Percentiles rank a stretch among this genome's conserved stretches.
Evolutionary conservation across 2,329 filamentous ascomycete genomes (phyloP).

Genomic region (Epichloe uncinata): DNA sequence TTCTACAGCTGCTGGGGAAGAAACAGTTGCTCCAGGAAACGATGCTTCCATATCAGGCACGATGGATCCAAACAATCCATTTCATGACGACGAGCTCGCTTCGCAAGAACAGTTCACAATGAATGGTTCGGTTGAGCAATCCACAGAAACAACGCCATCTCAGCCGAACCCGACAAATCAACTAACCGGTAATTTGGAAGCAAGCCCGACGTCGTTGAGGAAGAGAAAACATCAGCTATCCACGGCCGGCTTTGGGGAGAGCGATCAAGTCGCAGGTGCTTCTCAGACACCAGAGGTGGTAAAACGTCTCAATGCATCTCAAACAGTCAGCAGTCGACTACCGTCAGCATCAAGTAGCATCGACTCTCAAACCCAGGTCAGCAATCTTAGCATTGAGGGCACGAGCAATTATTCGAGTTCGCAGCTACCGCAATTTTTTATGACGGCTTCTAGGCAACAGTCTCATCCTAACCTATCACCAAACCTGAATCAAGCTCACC

Average conservation of each 20-base stretch:
- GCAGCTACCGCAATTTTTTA: slow-evolving; percentile 2
- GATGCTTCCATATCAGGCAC: background rate
- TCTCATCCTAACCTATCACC: background rate
- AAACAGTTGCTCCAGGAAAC: background rate
- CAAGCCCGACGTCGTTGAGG: background rate
- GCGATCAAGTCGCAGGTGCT: background rate
- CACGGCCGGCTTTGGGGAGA: background rate
- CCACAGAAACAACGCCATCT: background rate
- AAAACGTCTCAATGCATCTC: background rate
- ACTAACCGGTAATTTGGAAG: background rate
- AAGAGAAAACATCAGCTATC: slow-evolving; percentile 3
- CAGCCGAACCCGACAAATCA: background rate
- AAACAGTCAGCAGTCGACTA: background rate
- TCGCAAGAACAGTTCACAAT: background rate
- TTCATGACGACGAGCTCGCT: background rate
- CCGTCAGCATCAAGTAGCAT: background rate
- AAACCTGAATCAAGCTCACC: background rate
- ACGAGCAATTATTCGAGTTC: background rate
- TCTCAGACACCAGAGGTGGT: background rate
- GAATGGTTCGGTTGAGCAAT: background rate
- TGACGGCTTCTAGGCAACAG: background rate
- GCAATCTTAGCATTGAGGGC: background rate
- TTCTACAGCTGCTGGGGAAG: background rate
- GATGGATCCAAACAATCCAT: background rate
- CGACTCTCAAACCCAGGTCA: background rate